Conservation (phyloP, 23 red algal genomes). For the Agarophyton chilense region DNA sequence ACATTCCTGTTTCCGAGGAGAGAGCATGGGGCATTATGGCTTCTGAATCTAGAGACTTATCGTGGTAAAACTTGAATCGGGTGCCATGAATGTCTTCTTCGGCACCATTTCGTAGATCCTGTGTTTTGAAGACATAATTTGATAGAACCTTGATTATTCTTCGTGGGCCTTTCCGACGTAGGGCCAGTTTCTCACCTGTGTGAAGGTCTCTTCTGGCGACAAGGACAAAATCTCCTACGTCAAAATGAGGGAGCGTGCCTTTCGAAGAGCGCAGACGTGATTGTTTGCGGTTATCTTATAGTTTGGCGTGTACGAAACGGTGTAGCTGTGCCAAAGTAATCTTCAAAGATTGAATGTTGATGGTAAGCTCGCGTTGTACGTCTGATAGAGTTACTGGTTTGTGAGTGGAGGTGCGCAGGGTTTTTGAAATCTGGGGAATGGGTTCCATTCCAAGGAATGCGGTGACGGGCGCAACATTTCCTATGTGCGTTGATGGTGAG, state of each 20-base stretch:
- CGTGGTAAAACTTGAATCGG: background rate
- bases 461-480: background rate
- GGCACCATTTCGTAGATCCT: background rate
- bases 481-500: background rate
- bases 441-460: background rate
- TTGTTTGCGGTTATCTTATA: background rate
- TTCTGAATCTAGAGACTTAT: background rate
- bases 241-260: background rate
- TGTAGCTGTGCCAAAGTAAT: background rate
- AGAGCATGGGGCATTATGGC: background rate
- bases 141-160: background rate
- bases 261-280: background rate
- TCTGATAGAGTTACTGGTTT: background rate
- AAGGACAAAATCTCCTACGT: background rate
- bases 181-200: background rate
- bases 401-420: background rate
- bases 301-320: background rate
- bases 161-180: background rate
- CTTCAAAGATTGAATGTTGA: background rate
- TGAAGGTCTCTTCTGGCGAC: background rate
- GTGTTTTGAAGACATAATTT: background rate
- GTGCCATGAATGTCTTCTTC: background rate
- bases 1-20: background rate
- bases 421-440: background rate
- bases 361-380: background rate